Evolutionary conservation across 2,329 filamentous ascomycete species (phyloP).

Genomic region (Hypoxylon sp.): DNA sequence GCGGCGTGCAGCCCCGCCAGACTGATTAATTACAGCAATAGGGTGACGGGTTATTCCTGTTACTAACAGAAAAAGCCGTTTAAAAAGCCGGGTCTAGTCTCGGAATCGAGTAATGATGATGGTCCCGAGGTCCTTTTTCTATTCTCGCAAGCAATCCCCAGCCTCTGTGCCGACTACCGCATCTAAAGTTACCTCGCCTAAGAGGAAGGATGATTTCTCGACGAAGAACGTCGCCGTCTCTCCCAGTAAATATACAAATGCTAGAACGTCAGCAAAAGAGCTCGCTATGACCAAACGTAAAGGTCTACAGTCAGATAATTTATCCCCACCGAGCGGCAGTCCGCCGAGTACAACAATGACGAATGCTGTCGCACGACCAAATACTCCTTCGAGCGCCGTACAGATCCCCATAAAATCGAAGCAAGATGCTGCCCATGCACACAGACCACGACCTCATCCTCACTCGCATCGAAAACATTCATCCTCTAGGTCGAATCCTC

Average conservation of each 20-base stretch:
- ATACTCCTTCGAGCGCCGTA: constrained; percentile 59
- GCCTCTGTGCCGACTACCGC: constrained; percentile 30
- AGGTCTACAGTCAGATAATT: constrained; percentile 37
- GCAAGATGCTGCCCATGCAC: constrained; percentile 47
- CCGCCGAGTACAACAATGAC: constrained; percentile 45
- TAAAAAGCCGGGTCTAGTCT: constrained; percentile 28
- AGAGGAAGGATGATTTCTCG: constrained; percentile 46
- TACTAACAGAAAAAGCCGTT: constrained; percentile 37
- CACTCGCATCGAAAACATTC: constrained; percentile 48
- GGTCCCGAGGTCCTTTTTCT: constrained; percentile 52
- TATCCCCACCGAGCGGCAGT: constrained; percentile 39
- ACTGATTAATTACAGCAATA: constrained; percentile 33
- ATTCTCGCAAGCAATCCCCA: constrained; percentile 45
- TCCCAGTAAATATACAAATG: constrained; percentile 33
- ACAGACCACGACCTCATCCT: constrained; percentile 49
- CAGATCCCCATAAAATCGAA: constrained; percentile 61
- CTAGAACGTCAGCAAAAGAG: constrained; percentile 36
- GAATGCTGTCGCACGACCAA: constrained; percentile 47
- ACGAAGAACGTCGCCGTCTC: constrained; percentile 33
- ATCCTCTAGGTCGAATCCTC: constrained; percentile 46
- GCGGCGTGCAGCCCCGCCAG: constrained; percentile 21
- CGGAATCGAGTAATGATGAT: constrained; percentile 47
- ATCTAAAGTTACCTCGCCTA: constrained; percentile 26
- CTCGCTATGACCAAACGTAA: constrained; percentile 42
- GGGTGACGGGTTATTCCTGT: constrained; percentile 30